Evolutionary conservation across 1,284 basidiomycete genomes (phyloP).

Genomic region (Phylloporus sp.): DNA sequence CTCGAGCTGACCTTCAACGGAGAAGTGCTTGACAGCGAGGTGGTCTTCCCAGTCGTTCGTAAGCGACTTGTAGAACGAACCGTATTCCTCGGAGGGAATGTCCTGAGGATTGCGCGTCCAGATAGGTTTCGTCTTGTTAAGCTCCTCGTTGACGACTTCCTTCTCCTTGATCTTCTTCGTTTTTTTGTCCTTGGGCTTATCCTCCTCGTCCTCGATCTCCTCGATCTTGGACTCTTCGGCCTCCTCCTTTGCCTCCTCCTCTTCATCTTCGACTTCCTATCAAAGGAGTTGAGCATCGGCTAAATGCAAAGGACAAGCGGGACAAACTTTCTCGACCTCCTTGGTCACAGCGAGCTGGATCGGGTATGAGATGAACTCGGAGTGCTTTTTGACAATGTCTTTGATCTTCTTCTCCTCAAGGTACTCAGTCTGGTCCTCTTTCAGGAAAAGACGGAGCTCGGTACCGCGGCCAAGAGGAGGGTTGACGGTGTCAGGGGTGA

Average conservation of each 20-base stretch:
- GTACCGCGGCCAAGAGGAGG: constrained; percentile 93
- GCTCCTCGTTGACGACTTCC: constrained; percentile 92
- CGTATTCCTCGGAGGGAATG: constrained; percentile 94
- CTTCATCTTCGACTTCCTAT: constrained; percentile 88
- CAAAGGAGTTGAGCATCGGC: constrained; percentile 1
- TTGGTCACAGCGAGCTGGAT: constrained; percentile 99
- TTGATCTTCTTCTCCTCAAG: constrained; percentile 99
- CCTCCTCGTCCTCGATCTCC: constrained; percentile 83
- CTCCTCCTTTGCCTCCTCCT: constrained; percentile 67
- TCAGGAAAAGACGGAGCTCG: constrained; percentile 94
- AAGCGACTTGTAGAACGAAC: constrained; percentile 98
- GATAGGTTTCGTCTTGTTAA: constrained; percentile 99
- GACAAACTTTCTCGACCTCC: constrained; percentile 93
- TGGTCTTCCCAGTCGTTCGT: constrained; percentile 99
- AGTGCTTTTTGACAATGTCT: constrained; percentile 99
- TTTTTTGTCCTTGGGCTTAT: constrained; percentile 93
- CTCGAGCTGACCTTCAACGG: constrained; percentile 99
- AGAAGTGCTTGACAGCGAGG: constrained; percentile 99
- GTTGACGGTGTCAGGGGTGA: constrained; percentile 92
- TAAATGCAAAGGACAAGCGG: background rate
- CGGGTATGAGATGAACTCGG: constrained; percentile 99
- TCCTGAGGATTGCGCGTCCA: constrained; percentile 99
- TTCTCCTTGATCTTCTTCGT: constrained; percentile 97
- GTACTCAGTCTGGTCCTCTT: constrained; percentile 99
- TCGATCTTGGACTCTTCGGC: constrained; percentile 75